Evolutionary conservation across 129 eudicot species (phyloP).

Genomic region (Centella asiatica): DNA sequence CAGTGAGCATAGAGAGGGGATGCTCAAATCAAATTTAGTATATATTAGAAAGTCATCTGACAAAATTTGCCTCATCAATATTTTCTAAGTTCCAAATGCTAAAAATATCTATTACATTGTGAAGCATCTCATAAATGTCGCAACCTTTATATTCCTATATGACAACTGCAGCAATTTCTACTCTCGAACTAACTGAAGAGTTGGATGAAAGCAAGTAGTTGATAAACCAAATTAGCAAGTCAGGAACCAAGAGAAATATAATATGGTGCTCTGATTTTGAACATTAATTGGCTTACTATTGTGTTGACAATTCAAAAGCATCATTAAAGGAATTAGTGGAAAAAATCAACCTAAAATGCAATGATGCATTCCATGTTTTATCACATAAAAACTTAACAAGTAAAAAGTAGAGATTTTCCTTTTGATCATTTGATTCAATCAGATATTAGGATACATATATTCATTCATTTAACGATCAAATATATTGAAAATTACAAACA

Average conservation of each 20-base stretch:
- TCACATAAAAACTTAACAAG: not conserved
- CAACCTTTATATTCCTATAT: no score
- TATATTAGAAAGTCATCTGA: no score
- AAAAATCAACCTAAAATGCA: not conserved
- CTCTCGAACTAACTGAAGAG: not conserved
- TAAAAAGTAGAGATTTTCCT: not conserved
- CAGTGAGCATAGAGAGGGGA: no score
- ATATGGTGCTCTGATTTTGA: not conserved
- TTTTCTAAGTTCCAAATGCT: not conserved
- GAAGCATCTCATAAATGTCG: not conserved
- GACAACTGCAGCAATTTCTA: not conserved
- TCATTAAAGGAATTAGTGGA: no score
- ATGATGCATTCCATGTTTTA: not conserved
- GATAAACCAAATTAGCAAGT: not conserved
- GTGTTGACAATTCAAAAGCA: not conserved
- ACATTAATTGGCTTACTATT: not conserved
- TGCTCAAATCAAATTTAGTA: no score
- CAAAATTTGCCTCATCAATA: no score
- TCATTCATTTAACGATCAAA: not conserved
- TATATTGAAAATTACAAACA: not conserved
- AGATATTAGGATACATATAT: not conserved
- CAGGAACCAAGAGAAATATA: not conserved
- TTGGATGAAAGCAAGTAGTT: not conserved
- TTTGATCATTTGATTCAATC: not conserved
- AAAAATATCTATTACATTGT: not conserved